Evolutionary conservation across 805 yeast species (phyloP), one percentile per base, ranked within the genome.

Genomic region (Cephaloascus albidus): DNA sequence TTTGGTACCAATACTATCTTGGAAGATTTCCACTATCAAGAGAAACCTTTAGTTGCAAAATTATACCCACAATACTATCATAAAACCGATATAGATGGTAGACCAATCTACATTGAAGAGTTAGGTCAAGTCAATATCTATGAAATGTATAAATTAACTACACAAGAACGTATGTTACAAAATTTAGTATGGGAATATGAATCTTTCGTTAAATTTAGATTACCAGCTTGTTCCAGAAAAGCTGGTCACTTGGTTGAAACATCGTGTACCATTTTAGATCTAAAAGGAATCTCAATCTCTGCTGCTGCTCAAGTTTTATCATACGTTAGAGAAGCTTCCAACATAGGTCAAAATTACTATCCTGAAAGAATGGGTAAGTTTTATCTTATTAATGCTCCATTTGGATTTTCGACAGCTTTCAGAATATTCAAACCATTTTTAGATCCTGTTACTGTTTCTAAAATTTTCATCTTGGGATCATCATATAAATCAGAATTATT

Each of bases 291-390:
- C 41, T 85, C 96, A 19, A 70, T 93, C 43, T 68, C 83, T 18
- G 65, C 93, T 36, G 95, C 95, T 19, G 78, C 81, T 46, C 86
- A 82, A 57, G 98, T 93, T 34, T 70, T 87, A 47, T 70, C 81
- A 10, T 93, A 88, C 62, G 95, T 93, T 40, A 80, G 81, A 58
- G 97, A 89, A 63, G 96, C 98, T 8, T 85, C 96, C 12, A 68
- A 75, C 53, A 86, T 93, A 52, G 96, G 97, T 43, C 98, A 93
- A 70, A 86, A 93, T 67, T 90, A 85, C 65, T 93, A 93, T 60
- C 98, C 98, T 14, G 98, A 93, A 72, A 84, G 97, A 64, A 93
- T 93, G 98, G 98, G 98, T 56, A 88, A 85, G 63, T 93, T 90
- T 59, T 90, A 88, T 65, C 68, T 89, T 52, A 86, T 93, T 64